Evolutionary conservation across 2,329 filamentous ascomycete species (phyloP), one percentile per base, ranked within the genome.

Genomic region (Diaporthe amygdali): DNA sequence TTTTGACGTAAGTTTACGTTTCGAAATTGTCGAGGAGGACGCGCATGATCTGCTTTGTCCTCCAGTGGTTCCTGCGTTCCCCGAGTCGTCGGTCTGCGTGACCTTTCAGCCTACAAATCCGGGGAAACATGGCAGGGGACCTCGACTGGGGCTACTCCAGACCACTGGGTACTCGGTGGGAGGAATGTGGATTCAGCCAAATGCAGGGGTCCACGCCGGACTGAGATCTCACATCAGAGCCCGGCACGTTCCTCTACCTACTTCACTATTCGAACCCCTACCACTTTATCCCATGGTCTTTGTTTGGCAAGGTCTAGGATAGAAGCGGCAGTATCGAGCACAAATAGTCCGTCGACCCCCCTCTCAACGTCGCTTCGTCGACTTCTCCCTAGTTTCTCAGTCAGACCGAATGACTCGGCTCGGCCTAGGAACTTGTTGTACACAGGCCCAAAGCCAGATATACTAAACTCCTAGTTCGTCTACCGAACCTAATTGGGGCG

Each of bases 371-470:
- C 59, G 25, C 44, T 55, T 30, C 25, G 27, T 47, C 30, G 30
- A 30, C n/a, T 59, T 52, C 22, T 51, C 27, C 27, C 39, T 49
- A 47, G 44, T 25, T n/a, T 20, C 25, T 49, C 44, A 49, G 52
- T 30, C 59, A 46, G 44, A 47, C 61, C 61, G 67, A 70, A 66
- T 72, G 70, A 52, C 70, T 70, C 59, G 70, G 46, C 54, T 32
- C 34, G 44, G 68, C 17, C 37, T 39, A 37, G 41, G 27, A 70
- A 30, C 17, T n/a, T 59, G 27, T 46, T 10, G 30, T 8, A 61
- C 34, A 22, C 41, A 51, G 67, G 67, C 30, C 34, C 56, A 37
- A 66, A 49, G 56, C 56, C 44, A 22, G 54, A 59, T 30, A 39
- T 68, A 68, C 59, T 47, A 34, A 37, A 64, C 20, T 27, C 37